phyloP scores from a whole-genome alignment of 768 basidiomycete species.

The Serendipita indica region DNA sequence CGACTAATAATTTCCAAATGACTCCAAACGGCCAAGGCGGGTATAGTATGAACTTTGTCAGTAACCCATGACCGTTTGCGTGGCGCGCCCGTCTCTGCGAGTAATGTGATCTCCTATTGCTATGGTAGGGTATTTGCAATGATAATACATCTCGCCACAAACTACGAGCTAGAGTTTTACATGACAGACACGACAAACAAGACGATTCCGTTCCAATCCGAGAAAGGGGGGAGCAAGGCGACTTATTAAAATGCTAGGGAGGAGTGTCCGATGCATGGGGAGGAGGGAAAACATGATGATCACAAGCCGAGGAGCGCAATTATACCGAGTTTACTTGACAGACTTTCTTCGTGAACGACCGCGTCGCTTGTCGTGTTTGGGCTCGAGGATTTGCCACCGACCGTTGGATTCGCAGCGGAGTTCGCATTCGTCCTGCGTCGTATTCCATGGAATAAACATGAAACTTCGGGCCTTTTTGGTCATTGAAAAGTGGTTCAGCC shows the following conservation, averaged over 20 bases:
- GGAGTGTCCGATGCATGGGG: background rate
- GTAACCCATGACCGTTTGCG: background rate
- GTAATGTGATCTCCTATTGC: background rate
- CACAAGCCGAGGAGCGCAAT: background rate
- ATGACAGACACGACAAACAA: background rate
- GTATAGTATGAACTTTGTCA: conserved; percentile 76
- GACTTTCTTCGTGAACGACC: conserved; percentile 5
- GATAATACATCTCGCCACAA: background rate
- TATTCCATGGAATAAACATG: conserved; percentile 5
- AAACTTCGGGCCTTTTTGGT: conserved; percentile 1
- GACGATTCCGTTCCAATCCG: background rate
- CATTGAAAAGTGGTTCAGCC: background rate
- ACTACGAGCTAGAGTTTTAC: background rate
- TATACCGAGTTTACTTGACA: background rate
- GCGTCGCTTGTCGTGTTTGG: background rate
- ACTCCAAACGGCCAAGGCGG: conserved; percentile 90
- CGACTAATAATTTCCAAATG: conserved; percentile 95
- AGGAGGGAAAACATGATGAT: background rate
- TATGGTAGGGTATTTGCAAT: background rate
- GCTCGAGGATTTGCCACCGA: background rate
- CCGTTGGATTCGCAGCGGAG: conserved; percentile 1
- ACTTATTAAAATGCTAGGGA: background rate
- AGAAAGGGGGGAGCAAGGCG: background rate
- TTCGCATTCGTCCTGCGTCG: background rate
- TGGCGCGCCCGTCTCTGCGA: background rate